Evolutionary conservation across 106 monocot genomes (phyloP).

Genomic region (Platanthera zijinensis): DNA sequence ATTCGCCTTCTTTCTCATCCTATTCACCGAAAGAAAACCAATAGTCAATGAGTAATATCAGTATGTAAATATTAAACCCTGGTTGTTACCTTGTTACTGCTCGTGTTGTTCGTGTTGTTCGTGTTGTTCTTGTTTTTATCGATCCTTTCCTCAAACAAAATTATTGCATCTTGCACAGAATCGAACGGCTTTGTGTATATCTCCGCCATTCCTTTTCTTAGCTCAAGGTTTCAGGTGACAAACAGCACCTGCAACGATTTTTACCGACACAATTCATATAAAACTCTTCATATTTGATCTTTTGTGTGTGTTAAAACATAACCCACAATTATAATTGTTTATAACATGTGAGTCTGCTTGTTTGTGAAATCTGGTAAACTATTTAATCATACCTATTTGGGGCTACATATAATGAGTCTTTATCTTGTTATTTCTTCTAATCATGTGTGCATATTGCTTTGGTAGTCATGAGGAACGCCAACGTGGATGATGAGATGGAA

Average conservation of each 20-base stretch:
- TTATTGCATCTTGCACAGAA: slow-evolving; percentile 17
- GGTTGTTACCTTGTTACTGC: neutral
- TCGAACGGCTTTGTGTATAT: slow-evolving; percentile 10
- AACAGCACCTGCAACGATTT: neutral
- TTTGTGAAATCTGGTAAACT: no score
- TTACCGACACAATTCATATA: neutral
- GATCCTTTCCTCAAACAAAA: slow-evolving; percentile 13
- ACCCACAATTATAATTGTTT: no score
- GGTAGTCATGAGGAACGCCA: no score
- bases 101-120: no score
- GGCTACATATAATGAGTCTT: no score
- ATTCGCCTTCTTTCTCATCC: slow-evolving; percentile 9
- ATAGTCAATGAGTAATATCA: neutral
- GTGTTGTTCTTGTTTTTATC: slow-evolving; percentile 3
- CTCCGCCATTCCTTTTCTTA: slow-evolving; percentile 11
- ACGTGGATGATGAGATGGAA: no score
- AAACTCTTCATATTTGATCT: no score
- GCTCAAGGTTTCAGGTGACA: neutral
- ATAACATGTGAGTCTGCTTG: no score
- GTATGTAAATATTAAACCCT: neutral
- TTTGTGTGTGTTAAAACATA: no score
- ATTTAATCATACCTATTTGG: no score
- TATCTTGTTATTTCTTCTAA: no score
- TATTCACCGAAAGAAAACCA: slow-evolving; percentile 2
- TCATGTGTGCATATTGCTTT: no score